Evolutionary conservation across 192 early-diverging fungal genomes (phyloP), one percentile per base, ranked within the genome.

Genomic region (Entophlyctis luteolus): DNA sequence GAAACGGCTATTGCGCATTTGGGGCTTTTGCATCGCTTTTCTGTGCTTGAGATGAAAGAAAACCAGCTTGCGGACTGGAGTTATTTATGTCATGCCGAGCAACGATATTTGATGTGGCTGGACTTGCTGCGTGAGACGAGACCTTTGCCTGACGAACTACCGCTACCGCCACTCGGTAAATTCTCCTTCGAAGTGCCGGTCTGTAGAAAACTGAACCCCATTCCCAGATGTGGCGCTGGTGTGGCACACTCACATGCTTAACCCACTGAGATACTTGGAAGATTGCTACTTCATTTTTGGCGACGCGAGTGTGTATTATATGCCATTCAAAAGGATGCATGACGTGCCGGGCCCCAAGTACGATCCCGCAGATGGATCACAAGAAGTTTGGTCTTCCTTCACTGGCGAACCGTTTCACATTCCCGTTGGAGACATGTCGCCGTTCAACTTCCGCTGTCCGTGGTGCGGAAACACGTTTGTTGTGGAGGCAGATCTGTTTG

Each of bases 231-330:
- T 87, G n/a, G 79, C 80, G 0, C 60, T 77, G 55, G 81, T 87
- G 68, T 87, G 86, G 86, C 84, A 84, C 55, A 45, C 67, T 4
- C 86, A 88, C 62, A 78, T 83, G 78, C 67, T 88, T 16, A 74
- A 74, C 4, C 84, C 84, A 0, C 65, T 78, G 28, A 72, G 78
- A 20, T 88, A 88, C 75, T 68, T 82, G 36, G 83, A 88, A 37
- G 86, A 88, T 72, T 75, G 73, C 34, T 73, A 79, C 62, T 78
- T 74, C 47, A 68, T 81, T 22, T 83, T 79, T 55, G 55, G 73
- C 29, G 60, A 62, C 5, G 31, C 76, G 12, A 53, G 71, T 25
- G 58, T 76, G 34, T 83, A 82, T 52, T 37, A 49, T 4, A 74
- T 87, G 36, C 85, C 85, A 4, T 59, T 87, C 23, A 70, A 79